Base-by-base conservation (phyloP, 2,329 filamentous ascomycete genomes). In the Macrophomina phaseolina region DNA sequence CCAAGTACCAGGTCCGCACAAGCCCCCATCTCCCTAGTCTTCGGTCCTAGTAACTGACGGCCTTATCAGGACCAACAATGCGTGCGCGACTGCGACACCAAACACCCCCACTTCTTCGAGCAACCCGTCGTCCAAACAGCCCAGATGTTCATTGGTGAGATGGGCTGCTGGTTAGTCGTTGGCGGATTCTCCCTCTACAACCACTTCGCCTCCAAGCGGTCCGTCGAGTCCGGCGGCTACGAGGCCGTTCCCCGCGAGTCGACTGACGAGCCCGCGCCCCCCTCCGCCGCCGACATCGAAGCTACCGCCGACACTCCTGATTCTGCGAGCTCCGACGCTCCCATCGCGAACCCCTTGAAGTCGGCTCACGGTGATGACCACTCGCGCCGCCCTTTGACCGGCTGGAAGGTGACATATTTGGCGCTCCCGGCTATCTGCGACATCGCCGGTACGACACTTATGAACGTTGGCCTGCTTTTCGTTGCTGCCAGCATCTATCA, bases 111-210 rank as follows among this genome's bases (percentile, higher is more conserved):
- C 69, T 86, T 87, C 72, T 98, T 99, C 80, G 93, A 97, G 78
- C 94, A 98, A 77, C 95, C 95, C 18, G 94, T 99, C 63, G 89
- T 98, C 65, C 95, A 99, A 78, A 98, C 95, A 1, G 83, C 93
- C 1, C 95, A 98, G 79, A 99, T 99, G 95, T 99, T 99, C 78
- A 86, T 97, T 69, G 95, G 95, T 66, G 95, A 99, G 79, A 91
- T 92, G 86, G 94, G 93, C 69, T 97, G 93, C 83, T 99, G 94
- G 94, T 85, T 98, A 14, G 92, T 99, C 64, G 86, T 98, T 51
- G 89, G 90, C 28, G 74, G 86, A 60, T 89, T 91, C 75, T 83
- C 86, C 28, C 80, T 94, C 2, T 91, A 91, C 79, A 83, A 84
- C 58, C 86, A 85, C 69, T 86, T 86, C 72, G 72, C 80, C 53